Conservation (phyloP, 2,329 filamentous ascomycete species). For the Didymella exigua region DNA sequence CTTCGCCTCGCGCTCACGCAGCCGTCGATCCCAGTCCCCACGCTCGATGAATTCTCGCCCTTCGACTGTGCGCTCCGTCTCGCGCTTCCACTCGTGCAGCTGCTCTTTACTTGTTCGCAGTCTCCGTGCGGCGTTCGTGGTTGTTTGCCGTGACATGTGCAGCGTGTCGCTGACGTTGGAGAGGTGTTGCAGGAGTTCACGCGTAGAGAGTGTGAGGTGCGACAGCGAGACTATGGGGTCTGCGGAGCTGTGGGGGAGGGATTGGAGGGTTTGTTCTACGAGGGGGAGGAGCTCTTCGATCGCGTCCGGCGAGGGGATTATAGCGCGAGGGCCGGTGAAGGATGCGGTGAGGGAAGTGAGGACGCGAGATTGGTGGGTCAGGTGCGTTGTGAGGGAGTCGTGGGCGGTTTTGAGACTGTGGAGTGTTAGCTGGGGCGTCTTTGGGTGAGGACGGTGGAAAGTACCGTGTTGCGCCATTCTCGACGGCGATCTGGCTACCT, state of each 20-base stretch:
- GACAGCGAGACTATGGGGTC: constrained; percentile 70
- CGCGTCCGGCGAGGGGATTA: constrained; percentile 66
- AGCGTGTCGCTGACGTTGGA: constrained; percentile 88
- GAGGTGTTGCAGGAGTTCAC: constrained; percentile 76
- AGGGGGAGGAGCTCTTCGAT: constrained; percentile 73
- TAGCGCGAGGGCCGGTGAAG: constrained; percentile 71
- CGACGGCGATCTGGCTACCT: constrained; percentile 73
- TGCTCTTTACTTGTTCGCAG: constrained; percentile 83
- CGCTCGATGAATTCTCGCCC: constrained; percentile 80
- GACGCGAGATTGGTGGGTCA: constrained; percentile 75
- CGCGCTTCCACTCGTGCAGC: constrained; percentile 80
- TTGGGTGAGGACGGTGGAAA: constrained; percentile 16
- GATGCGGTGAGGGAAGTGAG: constrained; percentile 75
- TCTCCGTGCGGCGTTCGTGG: constrained; percentile 77
- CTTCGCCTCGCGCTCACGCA: constrained; percentile 80
- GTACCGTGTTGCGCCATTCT: constrained; percentile 73
- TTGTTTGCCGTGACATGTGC: constrained; percentile 91
- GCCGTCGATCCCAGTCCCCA: constrained; percentile 80
- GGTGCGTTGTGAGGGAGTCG: constrained; percentile 74
- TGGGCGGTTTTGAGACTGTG: constrained; percentile 75
- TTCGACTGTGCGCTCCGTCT: constrained; percentile 81
- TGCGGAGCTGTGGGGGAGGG: constrained; percentile 69
- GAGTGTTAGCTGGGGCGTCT: constrained; percentile 19
- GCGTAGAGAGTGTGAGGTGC: constrained; percentile 69
- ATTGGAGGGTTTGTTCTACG: constrained; percentile 67